A percentile compares a stretch with the other conserved stretches of the same genome.
Evolutionary conservation across 2,329 filamentous ascomycete genomes (phyloP).

Genomic region (Neonectria hederae): DNA sequence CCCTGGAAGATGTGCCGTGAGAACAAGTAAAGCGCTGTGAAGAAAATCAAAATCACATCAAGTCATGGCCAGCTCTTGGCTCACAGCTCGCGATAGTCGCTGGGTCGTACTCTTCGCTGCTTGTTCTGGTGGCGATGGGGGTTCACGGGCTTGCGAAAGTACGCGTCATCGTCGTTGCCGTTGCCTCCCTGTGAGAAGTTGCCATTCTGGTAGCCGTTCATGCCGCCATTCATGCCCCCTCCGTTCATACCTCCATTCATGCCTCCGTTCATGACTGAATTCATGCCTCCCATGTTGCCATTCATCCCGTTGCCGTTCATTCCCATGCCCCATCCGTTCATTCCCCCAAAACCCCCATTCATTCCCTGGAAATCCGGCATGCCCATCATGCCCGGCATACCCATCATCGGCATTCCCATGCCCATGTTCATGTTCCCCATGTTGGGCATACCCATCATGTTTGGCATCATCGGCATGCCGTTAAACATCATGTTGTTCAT

Average conservation of each 20-base stretch:
- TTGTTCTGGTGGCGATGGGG: slow-evolving; percentile 88
- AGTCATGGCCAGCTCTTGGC: slow-evolving; percentile 4
- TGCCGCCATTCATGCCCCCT: slow-evolving; percentile 36
- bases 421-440: slow-evolving; percentile 45
- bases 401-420: slow-evolving; percentile 46
- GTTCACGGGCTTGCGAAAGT: slow-evolving; percentile 96
- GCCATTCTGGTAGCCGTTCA: slow-evolving; percentile 48
- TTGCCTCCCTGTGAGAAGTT: slow-evolving; percentile 62
- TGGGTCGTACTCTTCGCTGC: slow-evolving; percentile 81
- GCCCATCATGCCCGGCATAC: slow-evolving; percentile 47
- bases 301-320: slow-evolving; percentile 42
- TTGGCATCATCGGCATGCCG: slow-evolving; percentile 49
- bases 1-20: not conserved
- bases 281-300: slow-evolving; percentile 50
- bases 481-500: slow-evolving; percentile 52
- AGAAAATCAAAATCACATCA: slow-evolving; percentile 9
- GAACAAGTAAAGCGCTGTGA: not conserved
- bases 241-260: slow-evolving; percentile 49
- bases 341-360: slow-evolving; percentile 42
- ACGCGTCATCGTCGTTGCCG: slow-evolving; percentile 84
- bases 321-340: slow-evolving; percentile 42
- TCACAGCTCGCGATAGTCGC: slow-evolving; percentile 88
- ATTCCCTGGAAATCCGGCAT: slow-evolving; percentile 46
- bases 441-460: slow-evolving; percentile 47
- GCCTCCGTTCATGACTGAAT: slow-evolving; percentile 49